phyloP scores from a whole-genome alignment of 129 eudicot species.

The Saposhnikovia divaricata region DNA sequence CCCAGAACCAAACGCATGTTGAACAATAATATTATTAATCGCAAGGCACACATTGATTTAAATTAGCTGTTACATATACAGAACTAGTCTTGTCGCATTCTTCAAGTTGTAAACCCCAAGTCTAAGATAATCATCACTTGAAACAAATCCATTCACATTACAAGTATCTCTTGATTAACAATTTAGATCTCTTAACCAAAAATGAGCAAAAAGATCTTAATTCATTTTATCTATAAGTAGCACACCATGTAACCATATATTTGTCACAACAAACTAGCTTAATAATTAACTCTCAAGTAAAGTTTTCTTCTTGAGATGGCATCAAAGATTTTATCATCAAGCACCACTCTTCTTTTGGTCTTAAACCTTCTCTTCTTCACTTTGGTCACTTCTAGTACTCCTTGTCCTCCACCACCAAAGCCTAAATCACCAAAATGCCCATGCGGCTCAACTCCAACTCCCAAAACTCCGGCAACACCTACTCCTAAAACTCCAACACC shows the following conservation, averaged over 20 bases:
- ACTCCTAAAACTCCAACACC: background rate
- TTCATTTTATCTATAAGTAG: background rate
- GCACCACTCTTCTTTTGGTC: background rate
- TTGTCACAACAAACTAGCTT: background rate
- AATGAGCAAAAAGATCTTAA: background rate
- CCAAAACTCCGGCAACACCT: background rate
- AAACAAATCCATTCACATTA: constrained; percentile 2
- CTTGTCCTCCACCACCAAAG: background rate
- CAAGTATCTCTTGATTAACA: background rate
- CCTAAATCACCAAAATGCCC: background rate
- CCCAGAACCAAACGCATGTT: background rate
- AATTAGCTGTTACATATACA: background rate
- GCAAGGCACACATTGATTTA: background rate
- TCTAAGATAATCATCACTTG: background rate
- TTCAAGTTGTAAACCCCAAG: background rate
- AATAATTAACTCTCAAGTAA: background rate
- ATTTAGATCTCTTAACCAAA: background rate
- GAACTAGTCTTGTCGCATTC: background rate
- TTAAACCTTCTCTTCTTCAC: constrained; percentile 8
- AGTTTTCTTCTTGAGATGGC: background rate
- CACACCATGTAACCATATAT: background rate
- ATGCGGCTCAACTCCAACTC: background rate
- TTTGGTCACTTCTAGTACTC: background rate
- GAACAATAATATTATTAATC: background rate
- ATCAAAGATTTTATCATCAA: background rate